A percentile compares a stretch with the other conserved stretches of the same genome.
These are phyloP conservation scores for Ceratocystis cubensis DNA, from an alignment of 2,329 filamentous ascomycete genomes.

Conservation along the genomic window DNA sequence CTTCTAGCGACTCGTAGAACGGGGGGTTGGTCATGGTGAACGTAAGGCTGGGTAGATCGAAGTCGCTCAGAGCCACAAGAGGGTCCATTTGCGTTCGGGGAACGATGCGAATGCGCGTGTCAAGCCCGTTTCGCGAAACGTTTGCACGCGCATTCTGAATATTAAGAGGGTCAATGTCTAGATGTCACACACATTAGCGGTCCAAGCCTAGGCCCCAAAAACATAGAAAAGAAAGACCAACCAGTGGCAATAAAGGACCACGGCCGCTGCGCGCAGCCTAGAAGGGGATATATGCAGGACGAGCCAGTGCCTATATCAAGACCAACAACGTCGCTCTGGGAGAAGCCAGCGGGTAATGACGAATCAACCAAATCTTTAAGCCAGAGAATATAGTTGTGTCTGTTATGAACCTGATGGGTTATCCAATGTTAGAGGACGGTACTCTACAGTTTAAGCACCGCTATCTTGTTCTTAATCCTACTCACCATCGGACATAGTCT, in stretches of 20 bases:
- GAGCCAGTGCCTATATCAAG: slow-evolving; percentile 85
- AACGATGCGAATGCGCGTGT: slow-evolving; percentile 51
- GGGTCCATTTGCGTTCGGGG: slow-evolving; percentile 37
- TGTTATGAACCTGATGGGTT: slow-evolving; percentile 40
- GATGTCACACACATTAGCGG: slow-evolving; percentile 10
- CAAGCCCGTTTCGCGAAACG: slow-evolving; percentile 51
- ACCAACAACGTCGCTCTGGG: slow-evolving; percentile 45
- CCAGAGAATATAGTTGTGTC: slow-evolving; percentile 87
- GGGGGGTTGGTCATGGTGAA: slow-evolving; percentile 93
- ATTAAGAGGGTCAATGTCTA: slow-evolving; percentile 64
- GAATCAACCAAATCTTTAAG: slow-evolving; percentile 69
- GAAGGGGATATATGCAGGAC: slow-evolving; percentile 78
- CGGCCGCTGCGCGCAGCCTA: slow-evolving; percentile 56
- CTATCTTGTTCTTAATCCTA: background rate
- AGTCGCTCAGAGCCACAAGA: slow-evolving; percentile 51
- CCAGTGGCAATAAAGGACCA: slow-evolving; percentile 64
- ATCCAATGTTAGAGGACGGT: background rate
- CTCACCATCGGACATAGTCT: slow-evolving; percentile 74
- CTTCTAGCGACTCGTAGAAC: slow-evolving; percentile 67
- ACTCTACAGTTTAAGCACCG: background rate
- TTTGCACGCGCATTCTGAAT: slow-evolving; percentile 55
- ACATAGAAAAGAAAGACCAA: slow-evolving; percentile 21
- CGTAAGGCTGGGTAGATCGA: slow-evolving; percentile 45
- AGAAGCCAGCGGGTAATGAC: slow-evolving; percentile 39
- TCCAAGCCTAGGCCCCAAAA: background rate